A percentile compares a stretch with the other conserved stretches of the same genome.
phyloP scores from a whole-genome alignment of 306 rosid genomes.

The Echinosophora koreensis region DNA sequence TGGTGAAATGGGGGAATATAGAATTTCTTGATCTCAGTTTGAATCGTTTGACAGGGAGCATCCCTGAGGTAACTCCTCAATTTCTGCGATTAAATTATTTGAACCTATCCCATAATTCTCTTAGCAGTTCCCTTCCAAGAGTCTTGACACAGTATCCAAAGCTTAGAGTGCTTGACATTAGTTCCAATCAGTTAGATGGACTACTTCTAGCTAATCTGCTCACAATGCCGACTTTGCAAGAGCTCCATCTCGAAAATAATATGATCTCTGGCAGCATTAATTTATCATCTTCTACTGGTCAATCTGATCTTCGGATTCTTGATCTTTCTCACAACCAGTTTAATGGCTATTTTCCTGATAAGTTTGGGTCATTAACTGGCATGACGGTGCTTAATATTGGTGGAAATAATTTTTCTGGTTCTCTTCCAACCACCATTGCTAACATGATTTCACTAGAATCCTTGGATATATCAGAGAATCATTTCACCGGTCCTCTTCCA shows the following conservation, averaged over 20 bases:
- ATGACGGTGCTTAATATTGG: slow-evolving; percentile 80
- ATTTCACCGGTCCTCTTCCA: slow-evolving; percentile 90
- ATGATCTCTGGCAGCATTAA: slow-evolving; percentile 70
- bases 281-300: slow-evolving; percentile 61
- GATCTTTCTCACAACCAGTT: slow-evolving; percentile 88
- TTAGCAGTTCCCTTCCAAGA: slow-evolving; percentile 69
- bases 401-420: slow-evolving; percentile 88
- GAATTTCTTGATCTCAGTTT: slow-evolving; percentile 90
- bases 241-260: slow-evolving; percentile 80
- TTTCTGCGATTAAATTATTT: slow-evolving; percentile 83
- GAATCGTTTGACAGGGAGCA: slow-evolving; percentile 75
- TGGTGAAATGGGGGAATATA: slow-evolving; percentile 90
- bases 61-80: slow-evolving; percentile 87
- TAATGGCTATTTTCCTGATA: slow-evolving; percentile 85
- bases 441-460: slow-evolving; percentile 65
- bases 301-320: slow-evolving; percentile 75
- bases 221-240: slow-evolving; percentile 79
- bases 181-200: slow-evolving; percentile 83
- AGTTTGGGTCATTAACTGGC: slow-evolving; percentile 66
- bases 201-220: slow-evolving; percentile 65
- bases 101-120: slow-evolving; percentile 78
- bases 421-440: slow-evolving; percentile 83
- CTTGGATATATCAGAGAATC: slow-evolving; percentile 81
- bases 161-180: slow-evolving; percentile 85
- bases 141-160: slow-evolving; percentile 82